Evolutionary conservation across 768 basidiomycete species (phyloP).

Genomic region (Suillus occidentalis): DNA sequence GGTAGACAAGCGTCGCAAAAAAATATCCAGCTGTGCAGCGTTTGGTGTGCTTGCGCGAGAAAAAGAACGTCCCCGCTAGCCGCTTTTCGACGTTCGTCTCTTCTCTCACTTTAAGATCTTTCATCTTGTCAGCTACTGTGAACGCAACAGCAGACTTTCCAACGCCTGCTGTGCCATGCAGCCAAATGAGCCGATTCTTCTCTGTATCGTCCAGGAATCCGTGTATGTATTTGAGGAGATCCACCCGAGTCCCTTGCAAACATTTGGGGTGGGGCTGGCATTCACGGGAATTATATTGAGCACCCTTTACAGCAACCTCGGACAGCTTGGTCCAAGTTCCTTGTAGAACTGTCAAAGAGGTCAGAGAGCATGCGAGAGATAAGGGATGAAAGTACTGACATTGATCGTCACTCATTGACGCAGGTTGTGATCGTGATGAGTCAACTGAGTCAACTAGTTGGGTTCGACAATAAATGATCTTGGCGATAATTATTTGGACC

Average conservation of each 20-base stretch:
- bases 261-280: neutral
- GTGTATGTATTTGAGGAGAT: neutral
- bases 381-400: neutral
- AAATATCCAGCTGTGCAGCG: neutral
- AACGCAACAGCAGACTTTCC: neutral
- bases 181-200: neutral
- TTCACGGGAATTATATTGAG: neutral
- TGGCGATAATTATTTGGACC: too few relatives aligned
- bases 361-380: neutral
- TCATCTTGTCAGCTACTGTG: neutral
- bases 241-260: neutral
- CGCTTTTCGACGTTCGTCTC: neutral
- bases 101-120: too few relatives aligned
- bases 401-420: neutral
- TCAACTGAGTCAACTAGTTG: too few relatives aligned
- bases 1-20: neutral
- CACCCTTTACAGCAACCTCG: neutral
- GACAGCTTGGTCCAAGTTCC: neutral
- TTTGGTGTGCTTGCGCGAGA: neutral
- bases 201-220: neutral
- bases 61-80: neutral
- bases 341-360: neutral
- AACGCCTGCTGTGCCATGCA: neutral
- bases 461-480: too few relatives aligned
- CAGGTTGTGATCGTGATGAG: neutral